phyloP scores from a whole-genome alignment of 2,329 filamentous ascomycete genomes.

The Shiraia bambusicola region DNA sequence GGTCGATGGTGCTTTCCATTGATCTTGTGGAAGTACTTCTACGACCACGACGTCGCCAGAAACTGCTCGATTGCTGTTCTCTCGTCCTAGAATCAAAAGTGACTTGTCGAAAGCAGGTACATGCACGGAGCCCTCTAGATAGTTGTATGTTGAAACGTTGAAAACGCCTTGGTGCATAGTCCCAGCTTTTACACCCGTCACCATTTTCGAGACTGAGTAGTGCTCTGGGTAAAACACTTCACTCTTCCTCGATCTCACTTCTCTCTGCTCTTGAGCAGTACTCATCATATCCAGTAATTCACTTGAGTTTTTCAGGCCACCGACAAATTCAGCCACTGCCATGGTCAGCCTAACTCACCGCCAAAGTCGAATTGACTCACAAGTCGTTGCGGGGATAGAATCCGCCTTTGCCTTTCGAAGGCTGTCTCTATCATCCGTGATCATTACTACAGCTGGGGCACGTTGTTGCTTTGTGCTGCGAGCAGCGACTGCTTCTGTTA shows the following conservation, averaged over 20 bases:
- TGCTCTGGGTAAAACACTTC: slow-evolving; percentile 87
- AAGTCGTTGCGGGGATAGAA: slow-evolving; percentile 66
- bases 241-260: slow-evolving; percentile 64
- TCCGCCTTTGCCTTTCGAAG: slow-evolving; percentile 78
- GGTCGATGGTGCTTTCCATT: slow-evolving; percentile 95
- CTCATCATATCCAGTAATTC: slow-evolving; percentile 91
- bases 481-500: slow-evolving; percentile 63
- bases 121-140: slow-evolving; percentile 88
- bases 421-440: slow-evolving; percentile 90
- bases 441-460: slow-evolving; percentile 82
- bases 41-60: slow-evolving; percentile 92
- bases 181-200: slow-evolving; percentile 87
- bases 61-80: slow-evolving; percentile 93
- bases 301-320: slow-evolving; percentile 78
- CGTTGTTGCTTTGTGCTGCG: slow-evolving; percentile 51
- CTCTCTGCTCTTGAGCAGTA: slow-evolving; percentile 69
- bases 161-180: slow-evolving; percentile 92
- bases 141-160: slow-evolving; percentile 97
- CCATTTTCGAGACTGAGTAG: slow-evolving; percentile 84
- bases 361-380: slow-evolving; percentile 19
- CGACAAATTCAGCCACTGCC: slow-evolving; percentile 69
- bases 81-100: slow-evolving; percentile 82
- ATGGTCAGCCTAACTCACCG: slow-evolving; percentile 11
- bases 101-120: slow-evolving; percentile 88
- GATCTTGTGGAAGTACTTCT: slow-evolving; percentile 87